Base-by-base conservation (phyloP, 805 yeast genomes). In the Yamadazyma nakazawae region DNA sequence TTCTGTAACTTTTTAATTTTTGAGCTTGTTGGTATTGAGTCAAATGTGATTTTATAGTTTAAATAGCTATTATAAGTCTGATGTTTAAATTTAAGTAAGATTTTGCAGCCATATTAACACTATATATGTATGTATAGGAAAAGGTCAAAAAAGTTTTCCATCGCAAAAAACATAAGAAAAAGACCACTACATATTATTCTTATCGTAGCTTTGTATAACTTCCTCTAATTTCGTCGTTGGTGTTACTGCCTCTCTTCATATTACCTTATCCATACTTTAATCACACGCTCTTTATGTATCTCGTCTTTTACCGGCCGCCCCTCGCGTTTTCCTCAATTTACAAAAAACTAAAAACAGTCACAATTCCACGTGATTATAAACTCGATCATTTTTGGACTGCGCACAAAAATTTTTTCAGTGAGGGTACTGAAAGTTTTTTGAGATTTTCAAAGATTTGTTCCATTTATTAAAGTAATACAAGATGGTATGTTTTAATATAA, bases 401-500 rank as follows among this genome's bases (percentile, higher is more conserved):
- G 14, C 43, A 44, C 46, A 47, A 46, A 36, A 40, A 40, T 30
- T 47, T 43, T 47, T 35, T 32, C 21, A 21, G n/a, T 21, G 37
- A 16, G 36, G 32, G 18, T 30, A 17, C 45, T 46, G 45, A 43
- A 41, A 47, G 26, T 31, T 42, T 18, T 42, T 38, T 34, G 16
- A 43, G 41, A 14, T 26, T 36, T 25, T 30, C 19, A 36, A 21
- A 43, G 17, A 35, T 24, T 43, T 40, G 42, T 43, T 43, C 46
- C 37, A 43, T 36, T 36, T 43, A 36, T 38, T 41, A 41, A 28
- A 43, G 41, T 41, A 40, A 47, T 47, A 32, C 51, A 47, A 47
- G 51, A 47, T 47, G 51, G 51, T 47, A 47, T 47, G 51, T 47
- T 42, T 32, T 9, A 32, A 25, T 26, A 12, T 13, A 10, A 28